A percentile compares a stretch with the other conserved stretches of the same genome.
Conservation (phyloP, 805 yeast species). For the Henningerozyma blattae region DNA sequence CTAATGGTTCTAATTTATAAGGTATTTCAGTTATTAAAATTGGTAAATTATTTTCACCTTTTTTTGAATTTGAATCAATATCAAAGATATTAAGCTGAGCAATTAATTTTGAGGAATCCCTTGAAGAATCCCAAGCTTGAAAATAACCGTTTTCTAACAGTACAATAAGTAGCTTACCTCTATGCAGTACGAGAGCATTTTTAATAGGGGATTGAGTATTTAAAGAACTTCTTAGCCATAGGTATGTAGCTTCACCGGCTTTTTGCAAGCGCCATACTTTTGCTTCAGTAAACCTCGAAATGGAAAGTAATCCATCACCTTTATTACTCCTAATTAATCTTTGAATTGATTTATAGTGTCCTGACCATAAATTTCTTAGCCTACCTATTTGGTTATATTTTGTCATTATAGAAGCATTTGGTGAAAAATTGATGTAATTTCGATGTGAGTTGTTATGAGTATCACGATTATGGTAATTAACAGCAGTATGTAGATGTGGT, state of each 20-base stretch:
- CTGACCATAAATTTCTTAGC: slow-evolving; percentile 55
- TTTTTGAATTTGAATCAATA: slow-evolving; percentile 9
- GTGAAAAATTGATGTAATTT: no score
- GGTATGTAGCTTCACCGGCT: slow-evolving; percentile 21
- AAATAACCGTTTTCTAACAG: slow-evolving; percentile 30
- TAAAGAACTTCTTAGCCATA: slow-evolving; percentile 29
- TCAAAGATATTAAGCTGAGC: slow-evolving; percentile 11
- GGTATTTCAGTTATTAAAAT: slow-evolving; percentile 1
- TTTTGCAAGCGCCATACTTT: slow-evolving; percentile 44
- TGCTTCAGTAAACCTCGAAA: slow-evolving; percentile 43
- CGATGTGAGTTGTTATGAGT: no score
- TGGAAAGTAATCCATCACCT: slow-evolving; percentile 48
- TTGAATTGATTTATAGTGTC: slow-evolving; percentile 74
- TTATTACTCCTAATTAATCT: slow-evolving; percentile 52
- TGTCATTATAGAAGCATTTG: no score
- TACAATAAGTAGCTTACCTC: slow-evolving; percentile 35
- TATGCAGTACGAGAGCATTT: slow-evolving; percentile 36
- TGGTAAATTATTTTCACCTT: slow-evolving; percentile 7
- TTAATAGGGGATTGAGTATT: slow-evolving; percentile 34
- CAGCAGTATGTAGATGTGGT: no score
- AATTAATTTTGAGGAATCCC: slow-evolving; percentile 4
- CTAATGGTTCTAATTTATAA: slow-evolving; percentile 21
- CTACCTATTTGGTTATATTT: slow-evolving; percentile 11
- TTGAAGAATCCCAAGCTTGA: slow-evolving; percentile 50
- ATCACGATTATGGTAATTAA: no score